phyloP scores from a whole-genome alignment of 1,139 yeast genomes.

The Candida gigantensis region DNA sequence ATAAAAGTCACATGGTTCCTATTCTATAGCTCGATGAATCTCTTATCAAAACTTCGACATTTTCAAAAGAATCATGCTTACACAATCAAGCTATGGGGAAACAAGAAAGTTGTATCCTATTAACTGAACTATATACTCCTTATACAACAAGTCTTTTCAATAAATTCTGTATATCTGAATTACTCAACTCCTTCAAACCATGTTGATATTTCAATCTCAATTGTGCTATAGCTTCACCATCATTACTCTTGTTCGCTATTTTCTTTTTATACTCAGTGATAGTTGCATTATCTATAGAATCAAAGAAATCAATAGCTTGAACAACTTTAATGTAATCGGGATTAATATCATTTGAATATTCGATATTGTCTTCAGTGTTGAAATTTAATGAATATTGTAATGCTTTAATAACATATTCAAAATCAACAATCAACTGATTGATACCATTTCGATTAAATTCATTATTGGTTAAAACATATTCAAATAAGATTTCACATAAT shows the following conservation, averaged over 20 bases:
- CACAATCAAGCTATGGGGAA: no score
- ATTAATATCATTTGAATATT: constrained; percentile 28
- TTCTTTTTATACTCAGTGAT: constrained; percentile 19
- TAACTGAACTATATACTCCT: no score
- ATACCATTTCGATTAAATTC: constrained; percentile 60
- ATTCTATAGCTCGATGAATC: no score
- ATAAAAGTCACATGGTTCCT: no score
- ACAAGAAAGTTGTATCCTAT: no score
- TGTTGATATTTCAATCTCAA: constrained; percentile 28
- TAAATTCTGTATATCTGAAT: constrained; percentile 36
- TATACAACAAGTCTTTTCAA: constrained; percentile 29
- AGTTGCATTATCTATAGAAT: constrained; percentile 23
- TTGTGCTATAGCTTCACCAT: constrained; percentile 9
- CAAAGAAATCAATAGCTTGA: constrained; percentile 46
- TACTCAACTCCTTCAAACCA: constrained; percentile 27
- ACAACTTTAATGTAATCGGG: constrained; percentile 28
- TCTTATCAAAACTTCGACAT: no score
- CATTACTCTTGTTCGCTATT: background rate
- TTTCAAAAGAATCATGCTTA: no score
- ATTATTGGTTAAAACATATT: constrained; percentile 63
- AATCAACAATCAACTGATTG: constrained; percentile 55
- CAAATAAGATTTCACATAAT: constrained; percentile 52
- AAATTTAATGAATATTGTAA: constrained; percentile 29
- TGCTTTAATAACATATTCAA: constrained; percentile 43
- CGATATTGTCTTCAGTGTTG: constrained; percentile 8